Conservation (phyloP, 2,329 filamentous ascomycete genomes). For the Leptographium wingfieldii region DNA sequence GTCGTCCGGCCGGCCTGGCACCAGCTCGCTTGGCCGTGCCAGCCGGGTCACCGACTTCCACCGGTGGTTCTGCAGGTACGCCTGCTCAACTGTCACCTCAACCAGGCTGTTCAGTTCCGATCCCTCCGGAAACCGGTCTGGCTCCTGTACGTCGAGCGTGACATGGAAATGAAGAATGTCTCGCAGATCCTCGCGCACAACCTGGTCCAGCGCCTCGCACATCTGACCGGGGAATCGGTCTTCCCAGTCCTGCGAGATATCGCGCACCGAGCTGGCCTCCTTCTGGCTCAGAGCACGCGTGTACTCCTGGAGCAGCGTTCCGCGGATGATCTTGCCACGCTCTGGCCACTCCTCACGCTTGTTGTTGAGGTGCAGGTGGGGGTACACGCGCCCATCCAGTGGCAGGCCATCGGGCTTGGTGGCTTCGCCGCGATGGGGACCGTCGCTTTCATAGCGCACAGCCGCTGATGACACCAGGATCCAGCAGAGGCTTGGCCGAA, state of each 20-base stretch:
- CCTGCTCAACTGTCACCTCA: constrained; percentile 44
- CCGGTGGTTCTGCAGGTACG: constrained; percentile 38
- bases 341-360: constrained; percentile 36
- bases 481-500: constrained; percentile 46
- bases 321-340: constrained; percentile 29
- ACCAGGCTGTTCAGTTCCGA: constrained; percentile 47
- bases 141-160: constrained; percentile 45
- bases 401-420: constrained; percentile 28
- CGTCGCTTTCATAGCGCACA: constrained; percentile 36
- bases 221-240: constrained; percentile 41
- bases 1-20: constrained; percentile 5
- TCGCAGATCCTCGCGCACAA: constrained; percentile 35
- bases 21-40: constrained; percentile 42
- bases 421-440: constrained; percentile 17
- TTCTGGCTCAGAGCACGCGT: constrained; percentile 40
- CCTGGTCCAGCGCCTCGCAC: constrained; percentile 35
- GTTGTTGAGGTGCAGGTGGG: constrained; percentile 42
- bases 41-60: constrained; percentile 51
- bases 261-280: constrained; percentile 42
- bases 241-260: constrained; percentile 43
- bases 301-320: constrained; percentile 45
- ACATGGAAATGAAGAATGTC: constrained; percentile 51
- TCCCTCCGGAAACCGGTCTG: constrained; percentile 43
- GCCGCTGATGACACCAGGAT: constrained; percentile 43
- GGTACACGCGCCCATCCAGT: constrained; percentile 36